Conservation (phyloP, 208 protist genomes). For the Trypanosoma caninum region DNA sequence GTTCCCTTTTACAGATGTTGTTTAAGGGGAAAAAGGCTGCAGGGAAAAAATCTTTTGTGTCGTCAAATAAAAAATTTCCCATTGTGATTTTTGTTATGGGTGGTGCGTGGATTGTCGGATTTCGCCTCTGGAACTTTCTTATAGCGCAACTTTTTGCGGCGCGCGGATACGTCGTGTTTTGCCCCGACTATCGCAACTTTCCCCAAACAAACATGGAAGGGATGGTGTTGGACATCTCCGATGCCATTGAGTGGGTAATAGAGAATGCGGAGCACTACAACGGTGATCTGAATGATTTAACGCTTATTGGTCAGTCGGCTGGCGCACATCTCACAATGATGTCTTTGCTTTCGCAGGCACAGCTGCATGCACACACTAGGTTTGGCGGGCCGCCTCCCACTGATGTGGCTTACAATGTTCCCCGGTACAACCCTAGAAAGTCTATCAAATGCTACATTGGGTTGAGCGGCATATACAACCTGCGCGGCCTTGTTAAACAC, state of each 20-base stretch:
- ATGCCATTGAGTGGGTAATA: conserved; percentile 84
- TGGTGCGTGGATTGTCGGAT: conserved; percentile 86
- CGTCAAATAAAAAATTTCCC: conserved; percentile 75
- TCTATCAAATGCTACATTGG: conserved; percentile 81
- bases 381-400: conserved; percentile 31
- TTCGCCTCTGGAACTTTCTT: conserved; percentile 74
- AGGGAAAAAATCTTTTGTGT: too few relatives aligned
- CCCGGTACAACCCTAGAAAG: conserved; percentile 77
- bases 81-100: conserved; percentile 72
- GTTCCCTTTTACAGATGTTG: conserved; percentile 69
- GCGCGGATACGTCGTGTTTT: conserved; percentile 86
- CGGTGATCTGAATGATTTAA: conserved; percentile 76
- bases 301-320: conserved; percentile 74
- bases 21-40: conserved; percentile 51
- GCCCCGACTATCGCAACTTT: conserved; percentile 92
- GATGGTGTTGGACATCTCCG: conserved; percentile 86
- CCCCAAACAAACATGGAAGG: conserved; percentile 88
- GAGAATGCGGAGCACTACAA: conserved; percentile 85
- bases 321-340: conserved; percentile 87
- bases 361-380: conserved; percentile 50
- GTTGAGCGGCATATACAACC: conserved; percentile 83
- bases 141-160: conserved; percentile 70
- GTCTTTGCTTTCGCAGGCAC: conserved; percentile 82
- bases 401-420: conserved; percentile 72
- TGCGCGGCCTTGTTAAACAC: conserved; percentile 55